These are phyloP conservation scores for Pseudovirgaria hyperparasitica DNA, from an alignment of 2,329 filamentous ascomycete genomes.

Conservation along the genomic window DNA sequence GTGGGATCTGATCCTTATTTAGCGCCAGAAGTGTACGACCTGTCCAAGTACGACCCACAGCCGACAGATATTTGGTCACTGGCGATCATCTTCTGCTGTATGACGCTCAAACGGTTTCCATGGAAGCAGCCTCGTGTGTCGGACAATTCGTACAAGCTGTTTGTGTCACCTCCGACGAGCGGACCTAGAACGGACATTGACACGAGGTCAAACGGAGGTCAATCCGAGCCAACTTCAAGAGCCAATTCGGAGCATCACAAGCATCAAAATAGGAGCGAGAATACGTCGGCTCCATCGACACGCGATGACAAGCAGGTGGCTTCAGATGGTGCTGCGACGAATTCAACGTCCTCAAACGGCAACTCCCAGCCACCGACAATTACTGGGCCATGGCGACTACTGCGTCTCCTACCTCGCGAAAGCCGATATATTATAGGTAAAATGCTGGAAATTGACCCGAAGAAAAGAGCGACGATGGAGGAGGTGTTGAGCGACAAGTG, in stretches of 20 bases:
- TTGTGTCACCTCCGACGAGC: constrained; percentile 66
- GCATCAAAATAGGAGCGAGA: constrained; percentile 13
- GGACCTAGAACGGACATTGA: constrained; percentile 18
- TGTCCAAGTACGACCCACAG: constrained; percentile 84
- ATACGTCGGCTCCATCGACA: constrained; percentile 10
- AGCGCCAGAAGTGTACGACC: constrained; percentile 91
- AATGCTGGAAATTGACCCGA: constrained; percentile 85
- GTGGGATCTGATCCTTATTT: constrained; percentile 90
- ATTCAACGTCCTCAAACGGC: constrained; percentile 5
- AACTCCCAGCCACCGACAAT: constrained; percentile 45
- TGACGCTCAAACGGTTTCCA: constrained; percentile 87
- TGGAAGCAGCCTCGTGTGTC: constrained; percentile 91
- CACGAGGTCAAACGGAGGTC: constrained; percentile 12
- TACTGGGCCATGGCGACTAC: constrained; percentile 80
- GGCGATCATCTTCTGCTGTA: constrained; percentile 97
- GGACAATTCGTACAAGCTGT: constrained; percentile 91
- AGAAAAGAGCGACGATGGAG: constrained; percentile 67
- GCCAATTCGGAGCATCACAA: constrained; percentile 21
- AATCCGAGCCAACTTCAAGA: constrained; percentile 29
- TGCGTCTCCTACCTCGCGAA: constrained; percentile 78
- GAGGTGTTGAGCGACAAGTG: constrained; percentile 83
- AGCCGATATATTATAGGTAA: constrained; percentile 78
- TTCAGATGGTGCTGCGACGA: background rate
- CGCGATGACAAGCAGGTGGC: constrained; percentile 7
- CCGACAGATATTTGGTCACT: constrained; percentile 96